A percentile compares a stretch with the other conserved stretches of the same genome.
Conservation (phyloP, 306 rosid genomes). For the Trifolium repens region DNA sequence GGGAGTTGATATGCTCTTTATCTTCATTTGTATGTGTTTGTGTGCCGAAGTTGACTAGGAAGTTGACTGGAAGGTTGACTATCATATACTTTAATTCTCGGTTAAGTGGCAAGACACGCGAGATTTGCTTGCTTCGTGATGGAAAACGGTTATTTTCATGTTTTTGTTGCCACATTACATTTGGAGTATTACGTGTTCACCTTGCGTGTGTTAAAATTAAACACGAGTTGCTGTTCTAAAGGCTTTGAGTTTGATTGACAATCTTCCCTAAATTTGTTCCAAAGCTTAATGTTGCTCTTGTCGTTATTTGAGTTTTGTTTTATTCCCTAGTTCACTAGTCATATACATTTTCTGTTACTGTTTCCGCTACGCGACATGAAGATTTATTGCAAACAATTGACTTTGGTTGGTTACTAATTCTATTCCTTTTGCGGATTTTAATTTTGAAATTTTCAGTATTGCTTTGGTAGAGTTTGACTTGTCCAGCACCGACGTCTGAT, state of each 20-base stretch:
- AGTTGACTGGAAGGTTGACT: conserved; percentile 28
- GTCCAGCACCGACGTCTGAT: conserved; percentile 28
- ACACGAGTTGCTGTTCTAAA: neutral
- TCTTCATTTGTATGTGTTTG: conserved; percentile 16
- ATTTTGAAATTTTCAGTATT: conserved; percentile 36
- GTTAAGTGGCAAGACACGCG: conserved; percentile 2
- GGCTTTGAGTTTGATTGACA: conserved; percentile 5
- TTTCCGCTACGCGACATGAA: conserved; percentile 2
- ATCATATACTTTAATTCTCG: neutral
- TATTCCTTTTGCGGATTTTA: conserved; percentile 8
- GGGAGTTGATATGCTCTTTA: conserved; percentile 11
- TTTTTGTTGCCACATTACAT: neutral
- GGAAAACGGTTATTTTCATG: conserved; percentile 6
- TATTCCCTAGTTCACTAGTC: neutral
- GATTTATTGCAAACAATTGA: conserved; percentile 32
- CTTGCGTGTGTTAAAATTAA: conserved; percentile 5
- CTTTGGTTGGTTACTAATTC: conserved; percentile 29
- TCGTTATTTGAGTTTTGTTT: conserved; percentile 19
- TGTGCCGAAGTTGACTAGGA: neutral
- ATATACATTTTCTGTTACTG: conserved; percentile 2
- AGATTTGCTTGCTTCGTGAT: neutral
- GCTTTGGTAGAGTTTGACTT: conserved; percentile 37
- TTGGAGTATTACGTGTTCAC: conserved; percentile 13
- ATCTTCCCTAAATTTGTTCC: conserved; percentile 6
- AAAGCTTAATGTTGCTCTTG: neutral